These are phyloP conservation scores for Apiotrichum porosum DNA, from an alignment of 1,284 basidiomycete genomes.

Conservation along the genomic window DNA sequence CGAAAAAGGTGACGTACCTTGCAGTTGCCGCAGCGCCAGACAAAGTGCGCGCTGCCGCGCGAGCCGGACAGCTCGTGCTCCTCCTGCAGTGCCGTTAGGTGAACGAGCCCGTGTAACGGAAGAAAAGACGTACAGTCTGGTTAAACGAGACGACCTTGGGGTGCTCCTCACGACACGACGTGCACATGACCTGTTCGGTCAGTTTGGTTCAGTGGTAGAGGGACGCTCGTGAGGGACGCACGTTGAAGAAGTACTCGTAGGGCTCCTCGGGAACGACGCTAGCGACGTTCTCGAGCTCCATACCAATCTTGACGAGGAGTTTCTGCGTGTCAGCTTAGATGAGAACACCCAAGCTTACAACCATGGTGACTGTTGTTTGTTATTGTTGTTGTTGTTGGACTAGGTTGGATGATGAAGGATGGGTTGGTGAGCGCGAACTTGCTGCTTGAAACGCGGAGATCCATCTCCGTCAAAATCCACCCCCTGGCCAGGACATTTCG, in stretches of 20 bases:
- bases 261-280: constrained; percentile 39
- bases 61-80: constrained; percentile 46
- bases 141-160: constrained; percentile 46
- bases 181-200: constrained; percentile 38
- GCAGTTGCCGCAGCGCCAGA: constrained; percentile 46
- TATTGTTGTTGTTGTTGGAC: background rate
- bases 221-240: constrained; percentile 14
- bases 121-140: constrained; percentile 18
- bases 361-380: constrained; percentile 6
- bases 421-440: too few relatives aligned
- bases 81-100: background rate
- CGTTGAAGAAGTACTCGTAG: constrained; percentile 48
- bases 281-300: constrained; percentile 47
- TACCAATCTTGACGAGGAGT: constrained; percentile 42
- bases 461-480: too few relatives aligned
- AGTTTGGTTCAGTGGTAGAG: background rate
- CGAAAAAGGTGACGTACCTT: constrained; percentile 36
- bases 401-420: too few relatives aligned
- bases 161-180: constrained; percentile 44
- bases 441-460: too few relatives aligned
- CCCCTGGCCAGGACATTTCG: too few relatives aligned
- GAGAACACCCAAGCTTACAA: constrained; percentile 1
- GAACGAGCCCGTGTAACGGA: too few relatives aligned
- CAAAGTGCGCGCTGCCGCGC: constrained; percentile 46
- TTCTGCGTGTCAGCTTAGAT: constrained; percentile 30